Evolutionary conservation across 306 rosid species (phyloP).

Genomic region (Delonix regia): DNA sequence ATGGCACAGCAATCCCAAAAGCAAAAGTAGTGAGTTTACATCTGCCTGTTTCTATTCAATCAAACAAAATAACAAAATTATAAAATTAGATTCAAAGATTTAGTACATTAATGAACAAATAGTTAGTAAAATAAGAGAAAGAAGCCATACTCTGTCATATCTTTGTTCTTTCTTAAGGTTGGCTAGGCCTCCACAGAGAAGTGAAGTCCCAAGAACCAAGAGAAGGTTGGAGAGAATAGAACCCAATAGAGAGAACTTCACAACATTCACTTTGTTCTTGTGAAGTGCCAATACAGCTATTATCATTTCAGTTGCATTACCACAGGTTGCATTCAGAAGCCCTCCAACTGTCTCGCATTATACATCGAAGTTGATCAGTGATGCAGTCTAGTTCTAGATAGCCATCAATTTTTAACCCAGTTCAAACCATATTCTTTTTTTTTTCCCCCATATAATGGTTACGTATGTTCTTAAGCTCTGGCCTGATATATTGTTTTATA

Average conservation of each 20-base stretch:
- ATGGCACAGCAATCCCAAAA: constrained; percentile 84
- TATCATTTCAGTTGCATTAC: constrained; percentile 92
- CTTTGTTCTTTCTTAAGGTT: constrained; percentile 65
- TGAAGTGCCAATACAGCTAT: constrained; percentile 80
- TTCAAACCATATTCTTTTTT: too few species aligned
- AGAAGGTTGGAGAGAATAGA: constrained; percentile 96
- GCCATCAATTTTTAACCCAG: background rate
- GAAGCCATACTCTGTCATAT: constrained; percentile 69
- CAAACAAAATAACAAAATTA: background rate
- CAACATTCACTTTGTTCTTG: constrained; percentile 66
- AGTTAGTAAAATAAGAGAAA: background rate
- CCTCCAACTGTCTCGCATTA: constrained; percentile 70
- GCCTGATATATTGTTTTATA: too few species aligned
- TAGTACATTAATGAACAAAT: background rate
- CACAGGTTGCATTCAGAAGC: constrained; percentile 96
- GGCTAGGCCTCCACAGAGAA: constrained; percentile 82
- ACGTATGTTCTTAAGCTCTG: too few species aligned
- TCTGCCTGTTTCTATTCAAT: constrained; percentile 83
- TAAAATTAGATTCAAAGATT: background rate
- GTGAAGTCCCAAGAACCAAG: constrained; percentile 88
- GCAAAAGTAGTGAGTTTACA: constrained; percentile 69
- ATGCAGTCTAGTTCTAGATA: background rate
- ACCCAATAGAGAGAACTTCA: constrained; percentile 86
- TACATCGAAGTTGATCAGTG: too few species aligned
- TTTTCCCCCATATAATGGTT: too few species aligned